phyloP scores from a whole-genome alignment of 148 eudicot species.

The Vaccinium corymbosum region DNA sequence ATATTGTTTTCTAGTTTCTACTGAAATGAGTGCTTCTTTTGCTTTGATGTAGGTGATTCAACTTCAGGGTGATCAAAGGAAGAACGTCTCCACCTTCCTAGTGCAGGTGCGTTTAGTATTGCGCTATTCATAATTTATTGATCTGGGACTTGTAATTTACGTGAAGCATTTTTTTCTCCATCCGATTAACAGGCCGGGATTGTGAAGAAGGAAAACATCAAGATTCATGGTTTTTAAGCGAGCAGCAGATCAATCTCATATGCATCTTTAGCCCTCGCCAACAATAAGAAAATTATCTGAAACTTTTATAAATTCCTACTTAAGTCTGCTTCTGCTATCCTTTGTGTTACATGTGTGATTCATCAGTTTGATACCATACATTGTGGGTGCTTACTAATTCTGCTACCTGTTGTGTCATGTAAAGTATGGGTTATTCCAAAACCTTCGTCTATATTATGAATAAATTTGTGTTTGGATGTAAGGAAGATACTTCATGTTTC shows the following conservation, averaged over 20 bases:
- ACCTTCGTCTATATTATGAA: not conserved
- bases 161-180: not conserved
- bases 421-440: conserved; percentile 3
- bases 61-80: conserved; percentile 21
- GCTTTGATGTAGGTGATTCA: conserved; percentile 17
- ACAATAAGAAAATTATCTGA: not conserved
- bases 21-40: not conserved
- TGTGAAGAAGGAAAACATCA: conserved; percentile 20
- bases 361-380: not conserved
- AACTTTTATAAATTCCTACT: not conserved
- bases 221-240: conserved; percentile 20
- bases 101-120: conserved; percentile 7
- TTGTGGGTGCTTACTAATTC: not conserved
- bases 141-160: not conserved
- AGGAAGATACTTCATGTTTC: not conserved
- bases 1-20: not conserved
- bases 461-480: conserved; percentile 6
- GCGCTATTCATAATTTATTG: not conserved
- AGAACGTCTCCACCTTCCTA: conserved; percentile 22
- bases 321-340: not conserved
- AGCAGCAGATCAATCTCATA: not conserved
- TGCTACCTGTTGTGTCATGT: not conserved
- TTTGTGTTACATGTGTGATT: not conserved
- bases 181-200: conserved; percentile 13
- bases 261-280: not conserved